Evolutionary conservation across 2,329 filamentous ascomycete species (phyloP).

Genomic region (Apiospora arundinis): DNA sequence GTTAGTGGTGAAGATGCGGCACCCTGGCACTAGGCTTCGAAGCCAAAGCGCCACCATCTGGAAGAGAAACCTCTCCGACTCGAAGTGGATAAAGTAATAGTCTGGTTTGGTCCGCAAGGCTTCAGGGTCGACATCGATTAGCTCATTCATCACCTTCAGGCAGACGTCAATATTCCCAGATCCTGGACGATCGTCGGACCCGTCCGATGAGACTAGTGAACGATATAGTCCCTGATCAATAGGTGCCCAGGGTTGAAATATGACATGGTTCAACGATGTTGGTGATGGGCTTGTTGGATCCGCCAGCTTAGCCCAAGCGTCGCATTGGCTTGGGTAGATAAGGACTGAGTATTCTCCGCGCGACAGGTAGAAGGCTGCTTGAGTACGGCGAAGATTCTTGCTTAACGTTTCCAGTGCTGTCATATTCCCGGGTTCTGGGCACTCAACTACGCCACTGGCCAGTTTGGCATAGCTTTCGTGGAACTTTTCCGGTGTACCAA

Average conservation of each 20-base stretch:
- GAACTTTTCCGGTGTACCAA: slow-evolving; percentile 23
- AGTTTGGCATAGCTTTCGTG: slow-evolving; percentile 30
- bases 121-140: background rate
- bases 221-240: slow-evolving; percentile 31
- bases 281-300: slow-evolving; percentile 23
- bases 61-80: slow-evolving; percentile 9
- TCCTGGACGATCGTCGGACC: background rate
- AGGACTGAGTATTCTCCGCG: slow-evolving; percentile 37
- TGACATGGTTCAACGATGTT: slow-evolving; percentile 32
- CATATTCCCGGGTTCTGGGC: slow-evolving; percentile 24
- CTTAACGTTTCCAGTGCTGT: slow-evolving; percentile 33
- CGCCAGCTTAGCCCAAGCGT: slow-evolving; percentile 33
- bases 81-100: slow-evolving; percentile 33
- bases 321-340: slow-evolving; percentile 35
- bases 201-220: slow-evolving; percentile 22
- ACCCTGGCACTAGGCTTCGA: slow-evolving; percentile 35
- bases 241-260: slow-evolving; percentile 31
- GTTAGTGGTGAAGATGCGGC: slow-evolving; percentile 37
- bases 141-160: slow-evolving; percentile 19
- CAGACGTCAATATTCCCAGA: background rate
- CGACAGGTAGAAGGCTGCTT: slow-evolving; percentile 35
- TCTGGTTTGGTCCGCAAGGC: slow-evolving; percentile 33
- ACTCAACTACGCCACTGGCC: slow-evolving; percentile 32
- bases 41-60: slow-evolving; percentile 18
- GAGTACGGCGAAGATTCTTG: slow-evolving; percentile 30